Conservation (phyloP, 2,329 filamentous ascomycete species). For the Xylaria sp. region DNA sequence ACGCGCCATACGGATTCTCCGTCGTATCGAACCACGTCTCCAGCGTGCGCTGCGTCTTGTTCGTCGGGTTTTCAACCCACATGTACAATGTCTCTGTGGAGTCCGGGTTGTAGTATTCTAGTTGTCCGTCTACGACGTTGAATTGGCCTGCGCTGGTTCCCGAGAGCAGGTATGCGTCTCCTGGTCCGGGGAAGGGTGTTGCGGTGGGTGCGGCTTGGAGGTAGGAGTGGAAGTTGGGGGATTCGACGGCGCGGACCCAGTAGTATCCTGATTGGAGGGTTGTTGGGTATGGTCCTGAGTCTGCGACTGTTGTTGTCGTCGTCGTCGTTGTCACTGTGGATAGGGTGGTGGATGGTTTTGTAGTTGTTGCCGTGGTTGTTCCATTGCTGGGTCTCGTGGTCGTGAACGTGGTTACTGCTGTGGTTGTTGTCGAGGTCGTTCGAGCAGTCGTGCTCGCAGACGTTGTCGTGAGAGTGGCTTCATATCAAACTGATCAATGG, state of each 20-base stretch:
- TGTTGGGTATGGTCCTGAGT: constrained; percentile 17
- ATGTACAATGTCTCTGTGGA: constrained; percentile 37
- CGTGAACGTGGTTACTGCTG: neutral
- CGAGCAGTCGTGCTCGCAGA: neutral
- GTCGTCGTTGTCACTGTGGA: constrained; percentile 9
- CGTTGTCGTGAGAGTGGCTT: neutral
- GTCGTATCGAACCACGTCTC: constrained; percentile 46
- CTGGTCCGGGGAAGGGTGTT: constrained; percentile 16
- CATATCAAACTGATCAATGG: neutral
- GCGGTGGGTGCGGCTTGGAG: constrained; percentile 20
- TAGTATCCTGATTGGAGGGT: constrained; percentile 20
- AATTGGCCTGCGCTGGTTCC: constrained; percentile 47
- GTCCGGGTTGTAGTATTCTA: constrained; percentile 43
- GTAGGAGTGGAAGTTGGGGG: constrained; percentile 21
- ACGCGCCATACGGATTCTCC: constrained; percentile 51
- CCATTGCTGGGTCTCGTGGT: neutral
- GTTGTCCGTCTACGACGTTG: constrained; percentile 50
- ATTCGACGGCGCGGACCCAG: constrained; percentile 20
- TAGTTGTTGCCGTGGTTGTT: constrained; percentile 5
- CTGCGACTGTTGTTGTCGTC: constrained; percentile 5
- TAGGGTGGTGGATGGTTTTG: constrained; percentile 7
- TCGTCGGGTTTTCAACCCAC: constrained; percentile 42
- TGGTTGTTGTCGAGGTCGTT: neutral
- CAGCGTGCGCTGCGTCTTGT: constrained; percentile 44
- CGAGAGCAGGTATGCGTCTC: constrained; percentile 15